A percentile compares a stretch with the other conserved stretches of the same genome.
These are phyloP conservation scores for Plasmodium adleri DNA, from an alignment of 169 alveolate species.

Conservation along the genomic window DNA sequence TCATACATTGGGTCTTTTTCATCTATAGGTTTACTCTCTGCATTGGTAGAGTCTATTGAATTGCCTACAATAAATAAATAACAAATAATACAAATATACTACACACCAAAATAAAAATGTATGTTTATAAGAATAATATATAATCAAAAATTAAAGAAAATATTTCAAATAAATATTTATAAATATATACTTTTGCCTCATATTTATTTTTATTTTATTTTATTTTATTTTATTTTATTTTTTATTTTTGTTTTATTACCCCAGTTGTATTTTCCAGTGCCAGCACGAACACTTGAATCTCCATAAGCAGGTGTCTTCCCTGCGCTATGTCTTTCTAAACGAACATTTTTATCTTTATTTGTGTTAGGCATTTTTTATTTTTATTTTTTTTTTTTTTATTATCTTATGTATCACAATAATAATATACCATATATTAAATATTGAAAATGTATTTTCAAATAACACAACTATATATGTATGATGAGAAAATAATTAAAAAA, in stretches of 20 bases:
- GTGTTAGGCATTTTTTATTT: slow-evolving; percentile 31
- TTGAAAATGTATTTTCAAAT: too few relatives aligned
- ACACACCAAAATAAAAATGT: background rate
- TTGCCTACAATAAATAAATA: slow-evolving; percentile 17
- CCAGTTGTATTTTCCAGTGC: slow-evolving; percentile 73
- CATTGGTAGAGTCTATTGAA: slow-evolving; percentile 14
- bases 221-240: background rate
- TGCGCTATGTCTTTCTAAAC: slow-evolving; percentile 76
- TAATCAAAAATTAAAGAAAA: background rate
- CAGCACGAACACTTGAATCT: slow-evolving; percentile 55
- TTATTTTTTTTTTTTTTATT: background rate
- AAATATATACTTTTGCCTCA: too few relatives aligned
- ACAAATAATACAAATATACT: background rate
- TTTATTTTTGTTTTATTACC: slow-evolving; percentile 20
- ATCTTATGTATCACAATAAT: background rate
- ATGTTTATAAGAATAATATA: background rate
- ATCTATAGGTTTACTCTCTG: slow-evolving; percentile 41
- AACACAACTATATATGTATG: too few relatives aligned
- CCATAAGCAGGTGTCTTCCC: slow-evolving; percentile 74
- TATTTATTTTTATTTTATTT: background rate
- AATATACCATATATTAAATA: too few relatives aligned
- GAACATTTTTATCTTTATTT: slow-evolving; percentile 73
- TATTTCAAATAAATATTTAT: background rate
- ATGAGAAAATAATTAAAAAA: too few relatives aligned
- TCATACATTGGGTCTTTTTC: slow-evolving; percentile 77